Conservation (phyloP, 257 asterid genomes). For the Lantana camara region DNA sequence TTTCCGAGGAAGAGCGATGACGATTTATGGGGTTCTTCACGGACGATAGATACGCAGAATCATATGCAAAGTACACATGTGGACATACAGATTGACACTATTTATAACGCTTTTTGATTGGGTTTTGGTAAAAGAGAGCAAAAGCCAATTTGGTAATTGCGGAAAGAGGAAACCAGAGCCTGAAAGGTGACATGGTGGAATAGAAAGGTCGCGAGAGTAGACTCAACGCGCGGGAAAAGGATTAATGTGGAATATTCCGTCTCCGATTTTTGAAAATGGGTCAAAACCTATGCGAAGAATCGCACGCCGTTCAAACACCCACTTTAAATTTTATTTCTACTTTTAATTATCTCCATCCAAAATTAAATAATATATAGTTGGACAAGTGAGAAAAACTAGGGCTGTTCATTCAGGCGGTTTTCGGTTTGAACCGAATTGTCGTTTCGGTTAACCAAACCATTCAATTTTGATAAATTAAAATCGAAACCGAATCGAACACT, state of each 20-base stretch:
- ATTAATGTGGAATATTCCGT: not conserved
- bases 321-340: not conserved
- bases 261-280: slow-evolving; percentile 12
- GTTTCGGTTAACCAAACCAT: too few species aligned
- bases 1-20: not conserved
- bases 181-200: not conserved
- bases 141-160: not conserved
- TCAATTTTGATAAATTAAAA: too few species aligned
- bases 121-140: not conserved
- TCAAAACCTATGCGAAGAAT: not conserved
- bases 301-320: not conserved
- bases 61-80: not conserved
- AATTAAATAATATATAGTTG: too few species aligned
- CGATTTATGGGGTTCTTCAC: not conserved
- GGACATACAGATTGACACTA: not conserved
- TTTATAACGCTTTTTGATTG: not conserved
- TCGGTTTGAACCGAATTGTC: too few species aligned
- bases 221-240: not conserved
- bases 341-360: too few species aligned
- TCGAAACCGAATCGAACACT: too few species aligned
- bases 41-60: not conserved
- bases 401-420: too few species aligned
- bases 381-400: too few species aligned
- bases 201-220: not conserved
- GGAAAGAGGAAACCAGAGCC: not conserved